Percentiles rank a stretch among this genome's conserved stretches.
Evolutionary conservation across 2,329 filamentous ascomycete species (phyloP).

Genomic region (Penicillium crustosum): DNA sequence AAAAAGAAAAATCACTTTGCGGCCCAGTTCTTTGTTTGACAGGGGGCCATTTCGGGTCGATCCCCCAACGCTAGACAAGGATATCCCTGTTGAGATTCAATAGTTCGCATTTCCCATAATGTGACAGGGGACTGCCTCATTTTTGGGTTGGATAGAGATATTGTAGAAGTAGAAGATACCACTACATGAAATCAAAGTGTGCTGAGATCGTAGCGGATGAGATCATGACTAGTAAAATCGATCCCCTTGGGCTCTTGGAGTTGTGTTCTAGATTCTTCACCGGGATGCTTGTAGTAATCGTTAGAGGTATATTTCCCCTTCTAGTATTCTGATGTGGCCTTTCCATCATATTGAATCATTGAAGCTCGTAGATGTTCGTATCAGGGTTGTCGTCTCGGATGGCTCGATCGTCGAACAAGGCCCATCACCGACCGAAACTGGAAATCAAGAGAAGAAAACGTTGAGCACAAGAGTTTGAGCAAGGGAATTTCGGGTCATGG

Average conservation of each 20-base stretch:
- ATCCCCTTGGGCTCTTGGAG: not conserved
- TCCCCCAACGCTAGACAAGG: not conserved
- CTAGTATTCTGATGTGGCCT: too few relatives aligned
- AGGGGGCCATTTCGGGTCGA: not conserved
- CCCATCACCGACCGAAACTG: too few relatives aligned
- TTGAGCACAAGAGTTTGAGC: too few relatives aligned
- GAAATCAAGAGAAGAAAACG: too few relatives aligned
- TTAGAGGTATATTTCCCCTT: too few relatives aligned
- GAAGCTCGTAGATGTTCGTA: too few relatives aligned
- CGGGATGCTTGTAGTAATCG: too few relatives aligned
- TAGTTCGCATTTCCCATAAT: not conserved
- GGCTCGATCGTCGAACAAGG: too few relatives aligned
- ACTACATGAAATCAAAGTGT: not conserved
- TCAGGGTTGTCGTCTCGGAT: too few relatives aligned
- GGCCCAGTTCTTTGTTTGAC: not conserved
- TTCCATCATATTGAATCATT: too few relatives aligned
- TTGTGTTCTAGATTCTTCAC: not conserved
- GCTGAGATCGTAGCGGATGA: not conserved
- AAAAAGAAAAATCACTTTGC: not conserved
- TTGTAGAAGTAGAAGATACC: not conserved
- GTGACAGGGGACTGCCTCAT: not conserved
- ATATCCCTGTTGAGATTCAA: constrained; percentile 25
- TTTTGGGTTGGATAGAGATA: not conserved
- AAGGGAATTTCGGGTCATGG: too few relatives aligned
- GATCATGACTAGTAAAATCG: not conserved